Conservation (phyloP, 2,329 filamentous ascomycete species). For the Aspergillus tamarii region DNA sequence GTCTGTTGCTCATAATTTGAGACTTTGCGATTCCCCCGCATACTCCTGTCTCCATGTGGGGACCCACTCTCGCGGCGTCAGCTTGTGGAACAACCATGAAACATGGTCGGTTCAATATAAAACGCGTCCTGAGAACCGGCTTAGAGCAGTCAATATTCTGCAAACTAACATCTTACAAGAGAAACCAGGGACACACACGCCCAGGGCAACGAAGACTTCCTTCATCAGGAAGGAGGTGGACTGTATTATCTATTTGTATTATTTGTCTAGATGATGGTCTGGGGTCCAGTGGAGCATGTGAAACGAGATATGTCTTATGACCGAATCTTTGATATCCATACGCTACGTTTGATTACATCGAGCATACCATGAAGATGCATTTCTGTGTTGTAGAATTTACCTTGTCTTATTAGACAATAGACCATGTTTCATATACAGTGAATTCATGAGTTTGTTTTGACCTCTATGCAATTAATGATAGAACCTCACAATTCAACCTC, state of each 20-base stretch:
- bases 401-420: neutral
- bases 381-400: neutral
- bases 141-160: neutral
- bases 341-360: neutral
- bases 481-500: neutral
- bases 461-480: neutral
- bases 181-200: neutral
- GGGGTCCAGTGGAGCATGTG: constrained; percentile 20
- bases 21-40: neutral
- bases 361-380: neutral
- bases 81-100: neutral
- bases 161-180: neutral
- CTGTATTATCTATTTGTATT: constrained; percentile 9
- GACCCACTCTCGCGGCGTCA: neutral
- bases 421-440: constrained; percentile 1
- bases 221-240: neutral
- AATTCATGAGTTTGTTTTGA: neutral
- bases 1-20: neutral
- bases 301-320: constrained; percentile 23
- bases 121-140: neutral
- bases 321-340: constrained; percentile 9
- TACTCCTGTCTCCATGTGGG: neutral
- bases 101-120: neutral
- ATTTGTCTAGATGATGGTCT: constrained; percentile 4
- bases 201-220: neutral